A percentile compares a stretch with the other conserved stretches of the same genome.
Evolutionary conservation across 2,329 filamentous ascomycete species (phyloP).

Genomic region (Zymoseptoria crescenta): DNA sequence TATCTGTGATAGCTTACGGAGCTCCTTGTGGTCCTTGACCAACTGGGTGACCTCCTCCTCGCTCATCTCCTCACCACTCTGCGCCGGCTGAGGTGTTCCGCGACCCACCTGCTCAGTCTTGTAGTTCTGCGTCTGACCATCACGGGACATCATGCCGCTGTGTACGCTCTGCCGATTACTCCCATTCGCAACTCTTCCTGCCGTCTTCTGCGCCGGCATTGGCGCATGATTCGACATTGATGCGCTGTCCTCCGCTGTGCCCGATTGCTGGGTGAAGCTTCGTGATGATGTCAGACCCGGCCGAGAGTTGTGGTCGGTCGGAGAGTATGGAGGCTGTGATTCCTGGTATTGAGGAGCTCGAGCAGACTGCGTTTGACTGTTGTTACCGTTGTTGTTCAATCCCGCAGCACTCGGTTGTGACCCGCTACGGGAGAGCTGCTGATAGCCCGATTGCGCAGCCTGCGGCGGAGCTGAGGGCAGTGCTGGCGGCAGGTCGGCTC

Average conservation of each 20-base stretch:
- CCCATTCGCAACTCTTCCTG: constrained; percentile 14
- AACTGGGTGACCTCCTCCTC: constrained; percentile 42
- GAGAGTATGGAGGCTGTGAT: constrained; percentile 15
- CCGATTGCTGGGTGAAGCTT: constrained; percentile 23
- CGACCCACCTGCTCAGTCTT: constrained; percentile 24
- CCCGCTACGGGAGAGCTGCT: constrained; percentile 11
- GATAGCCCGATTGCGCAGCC: constrained; percentile 20
- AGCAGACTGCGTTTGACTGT: constrained; percentile 9
- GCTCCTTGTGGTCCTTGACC: constrained; percentile 43
- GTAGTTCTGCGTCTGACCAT: constrained; percentile 38
- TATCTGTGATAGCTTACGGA: constrained; percentile 34
- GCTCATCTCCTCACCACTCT: constrained; percentile 35
- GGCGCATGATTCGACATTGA: constrained; percentile 29
- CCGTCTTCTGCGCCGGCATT: constrained; percentile 21
- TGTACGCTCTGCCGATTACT: constrained; percentile 30
- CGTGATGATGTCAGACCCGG: constrained; percentile 20
- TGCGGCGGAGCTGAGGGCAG: constrained; percentile 21
- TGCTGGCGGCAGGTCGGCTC: constrained; percentile 22
- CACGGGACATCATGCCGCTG: constrained; percentile 21
- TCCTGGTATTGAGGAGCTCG: constrained; percentile 8
- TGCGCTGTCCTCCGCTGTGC: constrained; percentile 19
- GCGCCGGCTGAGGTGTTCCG: constrained; percentile 38
- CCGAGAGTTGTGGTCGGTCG: constrained; percentile 19
- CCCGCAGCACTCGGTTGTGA: constrained; percentile 16
- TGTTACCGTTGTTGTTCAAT: constrained; percentile 19